Conservation (phyloP, 2,329 filamentous ascomycete species). For the Penicillium sp. region DNA sequence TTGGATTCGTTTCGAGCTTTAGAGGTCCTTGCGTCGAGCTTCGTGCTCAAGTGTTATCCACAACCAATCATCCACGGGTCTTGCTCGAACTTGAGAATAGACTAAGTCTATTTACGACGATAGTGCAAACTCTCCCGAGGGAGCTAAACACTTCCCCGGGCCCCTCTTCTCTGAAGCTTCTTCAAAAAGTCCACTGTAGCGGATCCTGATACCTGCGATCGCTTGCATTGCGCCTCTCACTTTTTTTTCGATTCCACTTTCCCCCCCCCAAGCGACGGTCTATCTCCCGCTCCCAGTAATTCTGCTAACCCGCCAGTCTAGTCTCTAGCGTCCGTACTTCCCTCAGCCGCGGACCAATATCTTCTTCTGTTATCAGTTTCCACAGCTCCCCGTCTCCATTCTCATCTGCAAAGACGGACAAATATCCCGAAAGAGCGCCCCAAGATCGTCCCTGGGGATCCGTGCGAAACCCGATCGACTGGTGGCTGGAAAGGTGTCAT, state of each 20-base stretch:
- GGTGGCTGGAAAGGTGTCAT: slow-evolving; percentile 20
- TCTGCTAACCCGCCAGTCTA: not conserved
- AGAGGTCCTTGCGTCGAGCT: slow-evolving; percentile 16
- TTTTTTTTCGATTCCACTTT: not conserved
- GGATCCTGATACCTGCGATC: slow-evolving; percentile 11
- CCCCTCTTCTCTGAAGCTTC: slow-evolving; percentile 13
- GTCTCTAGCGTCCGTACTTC: slow-evolving; percentile 5
- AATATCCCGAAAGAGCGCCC: slow-evolving; percentile 24
- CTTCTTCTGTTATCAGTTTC: not conserved
- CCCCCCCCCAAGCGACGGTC: not conserved
- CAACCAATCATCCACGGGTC: slow-evolving; percentile 16
- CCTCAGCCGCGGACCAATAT: slow-evolving; percentile 5
- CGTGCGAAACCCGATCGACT: slow-evolving; percentile 17
- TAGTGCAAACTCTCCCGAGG: slow-evolving; percentile 15
- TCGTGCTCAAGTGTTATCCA: slow-evolving; percentile 8
- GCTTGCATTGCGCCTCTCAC: slow-evolving; percentile 6
- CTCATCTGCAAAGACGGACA: slow-evolving; percentile 23
- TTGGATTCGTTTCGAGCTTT: not conserved
- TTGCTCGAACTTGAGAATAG: not conserved
- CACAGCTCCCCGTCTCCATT: not conserved
- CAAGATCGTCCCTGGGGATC: slow-evolving; percentile 22
- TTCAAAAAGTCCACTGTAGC: slow-evolving; percentile 13
- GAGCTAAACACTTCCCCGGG: slow-evolving; percentile 21
- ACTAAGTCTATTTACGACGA: slow-evolving; percentile 7
- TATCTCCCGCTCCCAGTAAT: slow-evolving; percentile 1